phyloP scores from a whole-genome alignment of 2,329 filamentous ascomycete genomes.

The Aspergillus intermedius region DNA sequence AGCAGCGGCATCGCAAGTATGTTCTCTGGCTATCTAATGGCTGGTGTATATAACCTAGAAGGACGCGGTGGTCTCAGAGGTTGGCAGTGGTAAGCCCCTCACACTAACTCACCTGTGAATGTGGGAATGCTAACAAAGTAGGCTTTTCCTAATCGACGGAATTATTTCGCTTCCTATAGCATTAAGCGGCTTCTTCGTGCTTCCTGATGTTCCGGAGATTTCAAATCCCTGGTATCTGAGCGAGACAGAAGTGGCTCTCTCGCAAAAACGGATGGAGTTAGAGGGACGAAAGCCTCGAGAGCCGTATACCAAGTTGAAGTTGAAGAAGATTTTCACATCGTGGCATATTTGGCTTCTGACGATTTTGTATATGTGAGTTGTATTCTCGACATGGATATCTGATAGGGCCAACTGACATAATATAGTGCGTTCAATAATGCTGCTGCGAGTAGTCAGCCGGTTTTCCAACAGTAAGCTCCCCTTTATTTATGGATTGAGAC shows the following conservation, averaged over 20 bases:
- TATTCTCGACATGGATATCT: rapidly evolving
- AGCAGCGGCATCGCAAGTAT: constrained; percentile 39
- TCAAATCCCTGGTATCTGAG: constrained; percentile 45
- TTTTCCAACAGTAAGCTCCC: constrained; percentile 45
- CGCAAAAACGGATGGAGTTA: constrained; percentile 45
- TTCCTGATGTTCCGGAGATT: constrained; percentile 48
- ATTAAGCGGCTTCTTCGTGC: constrained; percentile 42
- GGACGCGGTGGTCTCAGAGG: constrained; percentile 44
- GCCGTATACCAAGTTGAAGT: constrained; percentile 46
- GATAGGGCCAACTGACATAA: not conserved
- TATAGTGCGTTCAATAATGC: constrained; percentile 56
- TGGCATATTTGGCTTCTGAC: constrained; percentile 60
- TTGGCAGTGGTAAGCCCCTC: constrained; percentile 43
- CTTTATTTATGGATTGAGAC: not conserved
- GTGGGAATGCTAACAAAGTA: constrained; percentile 2
- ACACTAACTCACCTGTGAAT: not conserved
- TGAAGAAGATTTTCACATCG: constrained; percentile 55
- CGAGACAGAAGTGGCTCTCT: constrained; percentile 40
- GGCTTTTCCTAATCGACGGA: constrained; percentile 50
- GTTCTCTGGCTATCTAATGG: constrained; percentile 50
- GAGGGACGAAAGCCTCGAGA: constrained; percentile 42
- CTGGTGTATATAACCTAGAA: constrained; percentile 46
- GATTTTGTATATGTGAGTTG: constrained; percentile 49
- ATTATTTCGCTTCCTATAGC: constrained; percentile 50
- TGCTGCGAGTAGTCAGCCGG: constrained; percentile 45